Conservation (phyloP, 495 filamentous ascomycete genomes). For the Penicillium mononematosum region DNA sequence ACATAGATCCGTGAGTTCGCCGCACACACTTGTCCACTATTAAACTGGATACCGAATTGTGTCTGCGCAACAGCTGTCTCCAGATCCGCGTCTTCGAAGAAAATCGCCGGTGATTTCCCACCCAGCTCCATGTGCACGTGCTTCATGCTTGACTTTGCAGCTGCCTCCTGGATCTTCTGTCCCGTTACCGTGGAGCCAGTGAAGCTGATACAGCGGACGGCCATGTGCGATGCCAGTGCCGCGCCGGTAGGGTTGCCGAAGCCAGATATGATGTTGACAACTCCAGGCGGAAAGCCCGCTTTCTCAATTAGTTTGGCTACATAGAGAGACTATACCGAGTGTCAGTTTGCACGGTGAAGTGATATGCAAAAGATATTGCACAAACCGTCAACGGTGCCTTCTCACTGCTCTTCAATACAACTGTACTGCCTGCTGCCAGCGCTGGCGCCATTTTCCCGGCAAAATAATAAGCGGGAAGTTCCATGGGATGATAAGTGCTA, state of each 20-base stretch:
- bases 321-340: constrained; percentile 60
- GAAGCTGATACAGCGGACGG: constrained; percentile 86
- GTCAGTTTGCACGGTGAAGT: constrained; percentile 51
- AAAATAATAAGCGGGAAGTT: constrained; percentile 35
- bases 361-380: constrained; percentile 25
- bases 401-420: constrained; percentile 59
- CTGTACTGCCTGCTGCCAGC: constrained; percentile 57
- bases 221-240: constrained; percentile 49
- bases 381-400: constrained; percentile 51
- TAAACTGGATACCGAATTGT: constrained; percentile 65
- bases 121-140: constrained; percentile 92
- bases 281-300: constrained; percentile 55
- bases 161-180: constrained; percentile 83
- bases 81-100: constrained; percentile 88
- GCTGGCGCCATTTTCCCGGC: constrained; percentile 58
- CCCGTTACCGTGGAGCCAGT: constrained; percentile 83
- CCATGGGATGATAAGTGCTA: constrained; percentile 39
- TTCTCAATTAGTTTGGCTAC: constrained; percentile 69
- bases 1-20: constrained; percentile 86
- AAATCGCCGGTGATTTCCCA: constrained; percentile 81
- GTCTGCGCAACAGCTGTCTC: constrained; percentile 80
- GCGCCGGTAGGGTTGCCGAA: constrained; percentile 52
- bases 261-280: constrained; percentile 56
- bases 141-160: constrained; percentile 78
- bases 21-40: constrained; percentile 89